phyloP scores from a whole-genome alignment of 2,329 filamentous ascomycete species.

The Ampelomyces quisqualis region DNA sequence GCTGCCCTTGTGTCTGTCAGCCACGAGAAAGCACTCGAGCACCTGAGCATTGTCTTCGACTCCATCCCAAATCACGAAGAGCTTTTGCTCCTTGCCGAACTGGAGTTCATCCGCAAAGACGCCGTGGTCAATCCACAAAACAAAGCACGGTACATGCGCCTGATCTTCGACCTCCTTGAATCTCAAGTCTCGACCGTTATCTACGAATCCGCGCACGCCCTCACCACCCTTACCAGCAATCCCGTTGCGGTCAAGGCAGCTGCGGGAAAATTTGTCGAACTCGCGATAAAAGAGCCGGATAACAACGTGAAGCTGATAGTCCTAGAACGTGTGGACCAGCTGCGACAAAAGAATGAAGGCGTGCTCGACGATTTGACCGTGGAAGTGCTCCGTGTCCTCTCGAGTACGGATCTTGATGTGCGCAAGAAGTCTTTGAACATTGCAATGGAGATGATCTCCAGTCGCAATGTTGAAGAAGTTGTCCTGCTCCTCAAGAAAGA shows the following conservation, averaged over 20 bases:
- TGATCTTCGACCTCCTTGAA: slow-evolving; percentile 96
- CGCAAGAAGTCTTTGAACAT: slow-evolving; percentile 86
- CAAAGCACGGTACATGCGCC: slow-evolving; percentile 88
- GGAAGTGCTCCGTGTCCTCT: slow-evolving; percentile 93
- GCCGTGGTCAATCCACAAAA: slow-evolving; percentile 92
- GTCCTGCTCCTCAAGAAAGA: slow-evolving; percentile 96
- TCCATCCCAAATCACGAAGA: slow-evolving; percentile 93
- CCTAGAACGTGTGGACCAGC: slow-evolving; percentile 84
- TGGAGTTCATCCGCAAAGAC: slow-evolving; percentile 98
- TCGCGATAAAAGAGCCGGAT: slow-evolving; percentile 95
- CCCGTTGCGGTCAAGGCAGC: slow-evolving; percentile 97
- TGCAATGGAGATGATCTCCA: slow-evolving; percentile 95
- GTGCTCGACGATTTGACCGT: slow-evolving; percentile 92
- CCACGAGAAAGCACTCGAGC: slow-evolving; percentile 87
- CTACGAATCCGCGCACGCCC: slow-evolving; percentile 93
- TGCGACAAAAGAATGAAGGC: slow-evolving; percentile 84
- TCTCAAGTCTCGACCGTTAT: slow-evolving; percentile 91
- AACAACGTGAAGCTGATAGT: slow-evolving; percentile 99
- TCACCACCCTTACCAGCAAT: slow-evolving; percentile 92
- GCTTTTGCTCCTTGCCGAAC: slow-evolving; percentile 84
- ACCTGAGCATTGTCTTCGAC: slow-evolving; percentile 86
- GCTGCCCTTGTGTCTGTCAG: slow-evolving; percentile 87
- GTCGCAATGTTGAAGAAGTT: slow-evolving; percentile 98
- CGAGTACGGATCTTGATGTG: slow-evolving; percentile 94
- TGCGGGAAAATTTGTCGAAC: slow-evolving; percentile 91